Base-by-base conservation (phyloP, 176 grass and related monocot genomes). In the Themeda triandra region DNA sequence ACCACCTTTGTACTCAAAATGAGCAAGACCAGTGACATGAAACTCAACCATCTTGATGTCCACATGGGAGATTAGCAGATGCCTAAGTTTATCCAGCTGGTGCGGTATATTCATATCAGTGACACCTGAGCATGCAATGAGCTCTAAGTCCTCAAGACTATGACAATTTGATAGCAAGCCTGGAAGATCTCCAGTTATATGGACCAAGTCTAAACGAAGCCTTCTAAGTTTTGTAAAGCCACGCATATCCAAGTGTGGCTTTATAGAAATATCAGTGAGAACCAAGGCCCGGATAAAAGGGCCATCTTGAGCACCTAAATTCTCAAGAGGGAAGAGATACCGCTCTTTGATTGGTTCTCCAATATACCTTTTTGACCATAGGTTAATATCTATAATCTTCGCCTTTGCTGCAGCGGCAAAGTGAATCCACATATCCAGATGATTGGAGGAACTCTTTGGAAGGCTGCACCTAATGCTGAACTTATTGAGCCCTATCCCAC, bases 321-420 rank as follows among this genome's bases (percentile, higher is more conserved):
- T n/a, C 42, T 84, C 73, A 17, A 84, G 62, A 67, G 73, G 44
- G 32, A 77, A 85, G 25, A 25, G 13, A 19, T 70, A 6, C 5
- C 12, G 19, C 33, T 33, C 8, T 36, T 69, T 76, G 19, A 8
- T 0, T 0, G n/a, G n/a, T n/a, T n/a, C 37, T 6, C 2, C 17
- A 3, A 4, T 7, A 40, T 69, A 24, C 19, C 4, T 17, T 29
- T 28, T 72, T 30, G 71, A 6, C 21, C 18, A 83, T 2, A 86
- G 77, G 17, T 80, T 48, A 49, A 86, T 10, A 30, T 31, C 58
- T 66, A 80, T 41, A 10, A 24, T 51, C 30, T 80, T 66, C 0
- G 77, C 77, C 68, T 73, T 80, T 11, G 41, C 37, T n/a, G 17
- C 59, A 73, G 54, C 4, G 15, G 84, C 68, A 73, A 86, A 86